Base-by-base conservation (phyloP, 352 stramenopile genomes). In the Pythium graminicola region DNA sequence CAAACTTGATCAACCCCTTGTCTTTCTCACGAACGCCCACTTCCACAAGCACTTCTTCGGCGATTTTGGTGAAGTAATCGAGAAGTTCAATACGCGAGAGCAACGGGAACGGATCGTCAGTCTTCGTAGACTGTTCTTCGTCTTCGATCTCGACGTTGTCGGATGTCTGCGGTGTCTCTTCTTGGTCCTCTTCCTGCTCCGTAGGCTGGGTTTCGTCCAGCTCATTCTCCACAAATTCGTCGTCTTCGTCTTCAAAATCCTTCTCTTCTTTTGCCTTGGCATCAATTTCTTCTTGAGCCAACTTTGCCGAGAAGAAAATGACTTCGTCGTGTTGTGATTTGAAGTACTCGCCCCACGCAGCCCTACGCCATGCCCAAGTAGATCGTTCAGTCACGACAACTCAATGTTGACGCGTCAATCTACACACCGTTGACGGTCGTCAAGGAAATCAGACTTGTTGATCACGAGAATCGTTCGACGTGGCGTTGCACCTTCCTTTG, bases 381-480 rank as follows among this genome's bases (percentile, higher is more conserved):
- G n/a, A n/a, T n/a, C n/a, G n/a, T 93, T 35, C 24, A 33, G 46
- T 43, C 11, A 31, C 24, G 10, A 38, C 8, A 16, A 47, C 0
- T 16, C 14, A 24, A 33, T 24, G 32, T 20, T 42, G 9, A 22
- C 28, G 0, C 46, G 24, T 8, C n/a, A 4, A 11, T 4, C 20
- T 8, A 54, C 26, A 11, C 58, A 93, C 73, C 96, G 76, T 72
- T 99, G 94, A 23, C 67, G 57, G 31, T 88, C 76, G 13, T 93
- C 87, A 11, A 99, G 75, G 59, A 98, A 99, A 68, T 99, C 97
- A 29, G 95, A 96, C 77, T 99, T 99, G 78, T 99, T 99, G 10
- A 99, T 80, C 20, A 99, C 63, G 17, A 99, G 65, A 22, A 99
- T 63, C 42, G 95, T 97, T 4, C 86, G 84, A 57, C 97, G 97